Percentiles rank a stretch among this genome's conserved stretches.
Conservation (phyloP, 2,329 filamentous ascomycete species). For the Hirsutella thompsonii region DNA sequence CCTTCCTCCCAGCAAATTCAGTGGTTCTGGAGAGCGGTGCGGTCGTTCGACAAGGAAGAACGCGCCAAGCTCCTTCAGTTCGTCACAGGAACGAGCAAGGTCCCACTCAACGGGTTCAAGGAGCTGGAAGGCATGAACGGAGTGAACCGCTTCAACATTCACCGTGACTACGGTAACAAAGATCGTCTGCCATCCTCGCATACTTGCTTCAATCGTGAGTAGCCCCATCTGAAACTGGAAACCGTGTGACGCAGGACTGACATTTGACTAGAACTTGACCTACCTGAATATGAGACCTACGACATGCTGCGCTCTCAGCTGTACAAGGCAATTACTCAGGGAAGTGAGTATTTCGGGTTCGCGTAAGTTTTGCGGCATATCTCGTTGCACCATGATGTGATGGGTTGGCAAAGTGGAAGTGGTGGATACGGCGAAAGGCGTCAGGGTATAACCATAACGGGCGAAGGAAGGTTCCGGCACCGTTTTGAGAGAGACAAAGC, state of each 20-base stretch:
- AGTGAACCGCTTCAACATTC: slow-evolving; percentile 95
- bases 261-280: slow-evolving; percentile 67
- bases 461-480: no score
- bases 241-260: background rate
- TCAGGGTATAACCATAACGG: no score
- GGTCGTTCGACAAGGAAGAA: slow-evolving; percentile 98
- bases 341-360: slow-evolving; percentile 95
- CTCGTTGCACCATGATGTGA: background rate
- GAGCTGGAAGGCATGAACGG: slow-evolving; percentile 99
- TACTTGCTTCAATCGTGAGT: slow-evolving; percentile 97
- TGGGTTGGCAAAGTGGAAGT: background rate
- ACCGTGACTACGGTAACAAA: slow-evolving; percentile 94
- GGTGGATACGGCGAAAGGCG: background rate
- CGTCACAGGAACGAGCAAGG: slow-evolving; percentile 95
- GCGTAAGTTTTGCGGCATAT: slow-evolving; percentile 78
- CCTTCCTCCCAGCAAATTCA: slow-evolving; percentile 92
- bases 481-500: no score
- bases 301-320: slow-evolving; percentile 78
- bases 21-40: slow-evolving; percentile 98
- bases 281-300: slow-evolving; percentile 96
- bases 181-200: slow-evolving; percentile 91
- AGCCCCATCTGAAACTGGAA: slow-evolving; percentile 13
- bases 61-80: slow-evolving; percentile 94
- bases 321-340: slow-evolving; percentile 93
- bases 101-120: slow-evolving; percentile 96